Percentiles rank a stretch among this genome's conserved stretches.
phyloP scores from a whole-genome alignment of 2,329 filamentous ascomycete genomes.

The Colletotrichum eremochloae region DNA sequence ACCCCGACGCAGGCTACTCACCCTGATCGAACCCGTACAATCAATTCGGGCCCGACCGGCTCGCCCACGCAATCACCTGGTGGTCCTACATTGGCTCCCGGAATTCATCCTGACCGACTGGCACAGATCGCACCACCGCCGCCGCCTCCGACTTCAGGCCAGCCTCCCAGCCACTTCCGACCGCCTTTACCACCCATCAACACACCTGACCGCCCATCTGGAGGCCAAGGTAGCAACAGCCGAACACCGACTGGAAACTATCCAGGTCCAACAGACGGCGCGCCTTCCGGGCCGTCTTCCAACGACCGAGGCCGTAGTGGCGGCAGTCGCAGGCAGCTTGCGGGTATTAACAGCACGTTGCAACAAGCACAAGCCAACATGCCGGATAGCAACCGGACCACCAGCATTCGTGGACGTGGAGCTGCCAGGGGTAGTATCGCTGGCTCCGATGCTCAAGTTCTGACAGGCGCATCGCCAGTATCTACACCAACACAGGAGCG shows the following conservation, averaged over 20 bases:
- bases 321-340: slow-evolving; percentile 62
- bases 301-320: slow-evolving; percentile 55
- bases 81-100: slow-evolving; percentile 46
- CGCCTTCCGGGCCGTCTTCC: slow-evolving; percentile 46
- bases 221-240: slow-evolving; percentile 13
- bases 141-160: slow-evolving; percentile 49
- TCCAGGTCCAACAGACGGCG: slow-evolving; percentile 21
- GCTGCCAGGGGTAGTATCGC: slow-evolving; percentile 60
- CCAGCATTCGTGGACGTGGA: slow-evolving; percentile 51
- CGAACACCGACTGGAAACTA: slow-evolving; percentile 38
- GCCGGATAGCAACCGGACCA: slow-evolving; percentile 54
- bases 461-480: slow-evolving; percentile 66
- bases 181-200: slow-evolving; percentile 49
- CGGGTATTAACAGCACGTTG: slow-evolving; percentile 71
- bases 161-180: slow-evolving; percentile 46
- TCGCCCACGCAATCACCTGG: slow-evolving; percentile 44
- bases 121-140: slow-evolving; percentile 60
- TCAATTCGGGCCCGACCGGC: slow-evolving; percentile 35
- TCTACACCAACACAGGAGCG: slow-evolving; percentile 65
- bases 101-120: slow-evolving; percentile 66
- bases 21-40: slow-evolving; percentile 32
- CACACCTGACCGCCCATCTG: slow-evolving; percentile 50
- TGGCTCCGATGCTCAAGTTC: slow-evolving; percentile 68
- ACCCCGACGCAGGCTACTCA: slow-evolving; percentile 36
- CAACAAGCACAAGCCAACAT: slow-evolving; percentile 63